Percentiles rank a stretch among this genome's conserved stretches.
Conservation (phyloP, 78 protist species). For the Tieghemostelium lacteum region DNA sequence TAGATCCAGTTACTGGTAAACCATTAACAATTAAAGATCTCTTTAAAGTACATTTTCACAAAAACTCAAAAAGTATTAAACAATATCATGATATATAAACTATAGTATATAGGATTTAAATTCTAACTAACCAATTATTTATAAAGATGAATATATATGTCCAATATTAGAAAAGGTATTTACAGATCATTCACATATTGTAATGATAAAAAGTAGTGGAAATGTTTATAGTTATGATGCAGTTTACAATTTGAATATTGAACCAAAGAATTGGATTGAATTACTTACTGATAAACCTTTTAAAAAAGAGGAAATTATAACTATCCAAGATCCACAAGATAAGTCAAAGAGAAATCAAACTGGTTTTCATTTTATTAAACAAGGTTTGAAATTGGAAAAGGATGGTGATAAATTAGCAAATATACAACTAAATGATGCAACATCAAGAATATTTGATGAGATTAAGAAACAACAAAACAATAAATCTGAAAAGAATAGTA, state of each 20-base stretch:
- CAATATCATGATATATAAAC: background rate
- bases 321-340: slow-evolving; percentile 63
- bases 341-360: background rate
- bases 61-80: slow-evolving; percentile 78
- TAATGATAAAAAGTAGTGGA: slow-evolving; percentile 87
- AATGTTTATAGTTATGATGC: slow-evolving; percentile 93
- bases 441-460: slow-evolving; percentile 41
- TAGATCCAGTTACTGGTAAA: slow-evolving; percentile 93
- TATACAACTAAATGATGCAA: slow-evolving; percentile 45
- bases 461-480: slow-evolving; percentile 2
- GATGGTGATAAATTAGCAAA: background rate
- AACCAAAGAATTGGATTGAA: slow-evolving; percentile 85
- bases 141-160: slow-evolving; percentile 87
- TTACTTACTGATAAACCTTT: slow-evolving; percentile 89
- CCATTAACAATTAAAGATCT: slow-evolving; percentile 82
- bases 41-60: slow-evolving; percentile 64
- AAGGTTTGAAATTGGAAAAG: background rate
- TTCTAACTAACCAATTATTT: background rate
- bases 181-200: slow-evolving; percentile 90
- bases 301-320: slow-evolving; percentile 85
- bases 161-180: slow-evolving; percentile 93
- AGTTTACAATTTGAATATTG: slow-evolving; percentile 84
- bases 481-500: background rate
- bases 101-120: background rate
- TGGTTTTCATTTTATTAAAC: slow-evolving; percentile 48